Evolutionary conservation across 108 stramenopile species (phyloP).

Genomic region (Chaetoceros muelleri): DNA sequence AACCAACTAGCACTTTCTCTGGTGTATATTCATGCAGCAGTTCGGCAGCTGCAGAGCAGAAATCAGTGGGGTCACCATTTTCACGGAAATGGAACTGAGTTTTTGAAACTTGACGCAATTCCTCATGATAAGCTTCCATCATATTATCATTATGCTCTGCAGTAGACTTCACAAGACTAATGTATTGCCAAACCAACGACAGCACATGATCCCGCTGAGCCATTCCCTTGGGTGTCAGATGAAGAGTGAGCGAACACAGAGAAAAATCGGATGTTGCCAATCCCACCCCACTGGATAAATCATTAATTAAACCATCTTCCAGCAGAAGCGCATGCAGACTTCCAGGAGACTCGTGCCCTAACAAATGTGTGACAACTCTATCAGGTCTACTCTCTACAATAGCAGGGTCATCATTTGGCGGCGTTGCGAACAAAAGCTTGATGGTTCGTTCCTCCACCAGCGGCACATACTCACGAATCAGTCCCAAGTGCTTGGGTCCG

Average conservation of each 20-base stretch:
- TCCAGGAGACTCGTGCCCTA: constrained; percentile 96
- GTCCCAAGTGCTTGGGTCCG: constrained; percentile 51
- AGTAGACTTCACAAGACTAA: constrained; percentile 53
- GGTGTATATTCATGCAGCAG: constrained; percentile 56
- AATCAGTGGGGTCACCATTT: constrained; percentile 72
- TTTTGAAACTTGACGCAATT: constrained; percentile 51
- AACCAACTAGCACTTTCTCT: constrained; percentile 38
- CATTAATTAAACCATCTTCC: constrained; percentile 56
- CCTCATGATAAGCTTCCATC: constrained; percentile 60
- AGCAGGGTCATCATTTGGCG: constrained; percentile 69
- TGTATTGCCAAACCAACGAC: constrained; percentile 68
- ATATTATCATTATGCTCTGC: constrained; percentile 28
- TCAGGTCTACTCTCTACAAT: constrained; percentile 53
- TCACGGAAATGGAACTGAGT: constrained; percentile 69
- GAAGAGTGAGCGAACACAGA: constrained; percentile 49
- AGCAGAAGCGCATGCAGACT: constrained; percentile 73
- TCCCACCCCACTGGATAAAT: constrained; percentile 68
- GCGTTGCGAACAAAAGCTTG: constrained; percentile 82
- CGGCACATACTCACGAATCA: constrained; percentile 76
- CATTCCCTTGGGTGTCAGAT: constrained; percentile 79
- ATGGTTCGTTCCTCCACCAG: constrained; percentile 73
- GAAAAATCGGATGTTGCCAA: constrained; percentile 63
- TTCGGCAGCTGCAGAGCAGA: constrained; percentile 66
- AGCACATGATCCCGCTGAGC: constrained; percentile 52
- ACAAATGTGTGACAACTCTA: constrained; percentile 81